Evolutionary conservation across 2,329 filamentous ascomycete species (phyloP).

Genomic region (Paraphaeosphaeria minitans): DNA sequence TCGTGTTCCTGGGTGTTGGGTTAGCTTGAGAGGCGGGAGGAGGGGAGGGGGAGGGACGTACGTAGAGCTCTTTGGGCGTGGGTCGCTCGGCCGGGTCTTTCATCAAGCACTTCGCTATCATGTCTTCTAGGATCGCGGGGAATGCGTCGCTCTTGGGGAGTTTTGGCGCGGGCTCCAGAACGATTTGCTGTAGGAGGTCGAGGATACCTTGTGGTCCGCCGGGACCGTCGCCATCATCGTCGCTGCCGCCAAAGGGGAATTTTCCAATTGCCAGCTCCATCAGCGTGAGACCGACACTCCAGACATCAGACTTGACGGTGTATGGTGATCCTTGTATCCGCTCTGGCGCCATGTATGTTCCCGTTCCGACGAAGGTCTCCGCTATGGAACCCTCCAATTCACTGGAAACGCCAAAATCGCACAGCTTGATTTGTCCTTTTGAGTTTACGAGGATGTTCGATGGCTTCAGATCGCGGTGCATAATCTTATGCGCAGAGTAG

Average conservation of each 20-base stretch:
- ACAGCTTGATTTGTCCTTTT: slow-evolving; percentile 91
- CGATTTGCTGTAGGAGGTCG: slow-evolving; percentile 94
- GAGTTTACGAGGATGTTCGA: slow-evolving; percentile 98
- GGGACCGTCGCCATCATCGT: slow-evolving; percentile 69
- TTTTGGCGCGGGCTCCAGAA: slow-evolving; percentile 91
- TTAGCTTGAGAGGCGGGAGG: neutral
- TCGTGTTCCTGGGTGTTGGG: slow-evolving; percentile 75
- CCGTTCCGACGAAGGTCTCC: slow-evolving; percentile 97
- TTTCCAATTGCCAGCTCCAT: slow-evolving; percentile 98
- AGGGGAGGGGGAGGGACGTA: slow-evolving; percentile 55
- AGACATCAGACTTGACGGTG: slow-evolving; percentile 97
- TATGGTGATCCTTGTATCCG: slow-evolving; percentile 96
- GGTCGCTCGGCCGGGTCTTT: slow-evolving; percentile 89
- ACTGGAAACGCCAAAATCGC: slow-evolving; percentile 98
- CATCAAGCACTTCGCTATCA: slow-evolving; percentile 93
- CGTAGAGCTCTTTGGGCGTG: slow-evolving; percentile 90
- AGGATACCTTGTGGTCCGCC: slow-evolving; percentile 88
- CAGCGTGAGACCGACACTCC: slow-evolving; percentile 93
- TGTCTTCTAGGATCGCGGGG: slow-evolving; percentile 90
- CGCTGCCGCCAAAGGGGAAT: slow-evolving; percentile 91
- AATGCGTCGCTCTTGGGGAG: slow-evolving; percentile 98
- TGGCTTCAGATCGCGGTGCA: slow-evolving; percentile 98
- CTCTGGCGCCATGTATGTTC: slow-evolving; percentile 99
- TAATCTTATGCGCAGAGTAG: slow-evolving; percentile 94
- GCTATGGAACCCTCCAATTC: slow-evolving; percentile 98